A percentile compares a stretch with the other conserved stretches of the same genome.
Evolutionary conservation across 1,284 basidiomycete genomes (phyloP).

Genomic region (Ustilago trichophora): DNA sequence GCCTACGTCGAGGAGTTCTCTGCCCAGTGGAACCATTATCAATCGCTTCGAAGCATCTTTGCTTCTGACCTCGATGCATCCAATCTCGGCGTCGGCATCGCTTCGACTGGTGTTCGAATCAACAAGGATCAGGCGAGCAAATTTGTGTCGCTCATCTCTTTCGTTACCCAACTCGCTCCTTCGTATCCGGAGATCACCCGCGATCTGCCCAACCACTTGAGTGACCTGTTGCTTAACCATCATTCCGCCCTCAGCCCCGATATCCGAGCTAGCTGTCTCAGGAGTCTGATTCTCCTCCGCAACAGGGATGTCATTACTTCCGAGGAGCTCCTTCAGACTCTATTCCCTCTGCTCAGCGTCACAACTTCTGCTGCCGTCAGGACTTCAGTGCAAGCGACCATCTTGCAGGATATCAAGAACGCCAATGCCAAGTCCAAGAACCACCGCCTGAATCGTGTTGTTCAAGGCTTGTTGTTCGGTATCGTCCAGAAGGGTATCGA

Average conservation of each 20-base stretch:
- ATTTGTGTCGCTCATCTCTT: conserved; percentile 58
- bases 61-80: conserved; percentile 60
- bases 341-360: conserved; percentile 88
- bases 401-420: conserved; percentile 91
- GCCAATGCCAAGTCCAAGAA: conserved; percentile 90
- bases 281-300: conserved; percentile 76
- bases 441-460: conserved; percentile 93
- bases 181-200: conserved; percentile 56
- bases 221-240: conserved; percentile 61
- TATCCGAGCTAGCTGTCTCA: conserved; percentile 52
- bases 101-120: conserved; percentile 31
- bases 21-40: conserved; percentile 98
- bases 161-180: conserved; percentile 72
- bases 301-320: conserved; percentile 92
- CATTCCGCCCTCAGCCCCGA: conserved; percentile 60
- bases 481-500: conserved; percentile 89
- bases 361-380: conserved; percentile 86
- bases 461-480: conserved; percentile 93
- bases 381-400: conserved; percentile 88
- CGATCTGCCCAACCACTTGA: conserved; percentile 52
- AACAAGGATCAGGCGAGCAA: conserved; percentile 59
- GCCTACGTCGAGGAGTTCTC: conserved; percentile 95
- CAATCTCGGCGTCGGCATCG: conserved; percentile 7
- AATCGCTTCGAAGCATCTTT: conserved; percentile 85
- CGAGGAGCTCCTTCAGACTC: conserved; percentile 87